A percentile compares a stretch with the other conserved stretches of the same genome.
Evolutionary conservation across 805 yeast species (phyloP).

Genomic region (Candida railenensis): DNA sequence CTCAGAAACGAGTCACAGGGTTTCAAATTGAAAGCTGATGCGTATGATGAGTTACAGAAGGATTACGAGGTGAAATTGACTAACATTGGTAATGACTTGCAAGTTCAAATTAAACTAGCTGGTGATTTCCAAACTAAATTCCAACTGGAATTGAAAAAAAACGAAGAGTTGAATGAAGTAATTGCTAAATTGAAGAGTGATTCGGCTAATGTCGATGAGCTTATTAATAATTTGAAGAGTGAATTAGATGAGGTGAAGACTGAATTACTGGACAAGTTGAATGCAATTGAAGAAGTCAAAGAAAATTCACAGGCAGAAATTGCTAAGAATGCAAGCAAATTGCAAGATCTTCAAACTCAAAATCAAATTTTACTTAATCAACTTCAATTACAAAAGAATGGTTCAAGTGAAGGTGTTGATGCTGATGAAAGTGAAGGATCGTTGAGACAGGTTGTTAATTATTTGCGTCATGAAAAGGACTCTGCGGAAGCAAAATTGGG

Average conservation of each 20-base stretch:
- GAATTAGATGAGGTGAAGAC: slow-evolving; percentile 11
- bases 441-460: slow-evolving; percentile 51
- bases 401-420: slow-evolving; percentile 9
- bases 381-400: slow-evolving; percentile 42
- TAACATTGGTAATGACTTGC: slow-evolving; percentile 28
- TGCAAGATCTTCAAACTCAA: slow-evolving; percentile 63
- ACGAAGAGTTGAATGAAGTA: slow-evolving; percentile 48
- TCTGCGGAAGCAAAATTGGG: slow-evolving; percentile 53
- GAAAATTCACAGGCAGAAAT: slow-evolving; percentile 32
- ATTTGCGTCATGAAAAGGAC: slow-evolving; percentile 75
- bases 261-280: slow-evolving; percentile 17
- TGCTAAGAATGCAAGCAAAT: slow-evolving; percentile 40
- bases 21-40: slow-evolving; percentile 26
- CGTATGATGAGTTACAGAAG: slow-evolving; percentile 30
- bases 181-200: slow-evolving; percentile 14
- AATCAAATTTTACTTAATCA: slow-evolving; percentile 68
- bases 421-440: slow-evolving; percentile 11
- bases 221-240: slow-evolving; percentile 8
- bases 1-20: slow-evolving; percentile 24
- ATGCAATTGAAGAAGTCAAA: slow-evolving; percentile 19
- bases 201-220: slow-evolving; percentile 15
- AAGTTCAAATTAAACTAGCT: slow-evolving; percentile 46
- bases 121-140: slow-evolving; percentile 52
- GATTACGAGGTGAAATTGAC: slow-evolving; percentile 31
- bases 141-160: slow-evolving; percentile 53